Evolutionary conservation across 116 monocot species (phyloP).

Genomic region (Trichopus zeylanicus): DNA sequence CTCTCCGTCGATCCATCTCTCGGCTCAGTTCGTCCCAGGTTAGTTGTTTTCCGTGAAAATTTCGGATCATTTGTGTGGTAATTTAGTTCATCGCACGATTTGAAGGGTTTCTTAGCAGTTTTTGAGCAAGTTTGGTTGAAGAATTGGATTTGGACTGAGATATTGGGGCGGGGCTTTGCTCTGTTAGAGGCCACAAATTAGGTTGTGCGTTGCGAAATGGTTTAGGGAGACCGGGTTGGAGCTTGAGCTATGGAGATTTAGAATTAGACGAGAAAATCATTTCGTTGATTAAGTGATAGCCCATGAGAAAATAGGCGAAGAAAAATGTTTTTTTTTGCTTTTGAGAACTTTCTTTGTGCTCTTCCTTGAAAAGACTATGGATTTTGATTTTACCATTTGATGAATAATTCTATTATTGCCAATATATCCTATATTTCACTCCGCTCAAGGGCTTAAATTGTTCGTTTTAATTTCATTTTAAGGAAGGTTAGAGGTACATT

Average conservation of each 20-base stretch:
- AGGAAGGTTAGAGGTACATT: no score
- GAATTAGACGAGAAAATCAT: neutral
- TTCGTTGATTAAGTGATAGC: neutral
- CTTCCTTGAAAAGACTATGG: neutral
- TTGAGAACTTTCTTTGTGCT: neutral
- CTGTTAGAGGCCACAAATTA: no score
- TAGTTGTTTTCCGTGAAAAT: neutral
- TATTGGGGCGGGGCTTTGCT: no score
- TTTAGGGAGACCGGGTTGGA: neutral
- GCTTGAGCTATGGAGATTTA: neutral
- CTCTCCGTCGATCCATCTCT: slow-evolving; percentile 5
- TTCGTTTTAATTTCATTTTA: no score
- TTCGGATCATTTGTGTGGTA: neutral
- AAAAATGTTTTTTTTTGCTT: neutral
- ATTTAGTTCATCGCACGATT: neutral
- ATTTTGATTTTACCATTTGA: no score
- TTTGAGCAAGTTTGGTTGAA: no score
- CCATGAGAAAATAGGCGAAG: neutral
- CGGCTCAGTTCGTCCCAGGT: neutral
- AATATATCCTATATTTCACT: no score
- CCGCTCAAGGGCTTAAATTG: no score
- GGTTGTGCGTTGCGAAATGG: no score
- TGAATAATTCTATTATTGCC: no score
- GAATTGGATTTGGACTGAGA: no score
- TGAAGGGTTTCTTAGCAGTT: no score